A percentile compares a stretch with the other conserved stretches of the same genome.
phyloP scores from a whole-genome alignment of 768 basidiomycete genomes.

The Russula sp. region DNA sequence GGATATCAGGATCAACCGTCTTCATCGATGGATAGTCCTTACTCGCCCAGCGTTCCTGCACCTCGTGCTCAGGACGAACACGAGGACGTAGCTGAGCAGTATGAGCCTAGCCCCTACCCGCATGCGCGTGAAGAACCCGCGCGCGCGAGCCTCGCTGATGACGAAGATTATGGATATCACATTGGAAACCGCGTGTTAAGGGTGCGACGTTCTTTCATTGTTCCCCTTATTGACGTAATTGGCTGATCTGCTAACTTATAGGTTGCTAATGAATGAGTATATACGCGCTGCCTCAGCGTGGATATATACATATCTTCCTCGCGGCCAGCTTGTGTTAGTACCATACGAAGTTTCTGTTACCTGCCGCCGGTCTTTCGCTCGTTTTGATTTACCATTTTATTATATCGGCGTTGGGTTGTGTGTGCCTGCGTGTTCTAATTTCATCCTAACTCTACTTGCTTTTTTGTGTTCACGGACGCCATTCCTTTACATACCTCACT shows the following conservation, averaged over 20 bases:
- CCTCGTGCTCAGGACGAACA: slow-evolving; percentile 7
- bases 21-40: slow-evolving; percentile 21
- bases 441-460: slow-evolving; percentile 10
- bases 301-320: slow-evolving; percentile 3
- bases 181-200: slow-evolving; percentile 36
- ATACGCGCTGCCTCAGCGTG: not conserved
- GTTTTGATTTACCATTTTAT: slow-evolving; percentile 24
- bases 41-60: slow-evolving; percentile 22
- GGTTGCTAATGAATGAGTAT: slow-evolving; percentile 22
- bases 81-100: slow-evolving; percentile 6
- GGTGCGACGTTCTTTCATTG: slow-evolving; percentile 27
- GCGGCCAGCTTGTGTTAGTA: not conserved
- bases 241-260: slow-evolving; percentile 2
- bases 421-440: slow-evolving; percentile 7
- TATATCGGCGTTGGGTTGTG: slow-evolving; percentile 3
- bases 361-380: slow-evolving; percentile 5
- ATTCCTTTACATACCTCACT: slow-evolving; percentile 15
- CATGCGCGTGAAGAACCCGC: slow-evolving; percentile 31
- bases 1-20: slow-evolving; percentile 30
- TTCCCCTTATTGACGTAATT: not conserved
- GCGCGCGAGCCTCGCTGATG: slow-evolving; percentile 36
- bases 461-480: slow-evolving; percentile 17
- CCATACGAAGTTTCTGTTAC: not conserved
- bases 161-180: slow-evolving; percentile 38
- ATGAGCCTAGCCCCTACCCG: not conserved